These are phyloP conservation scores for Lepidium campestre DNA, from an alignment of 441 rosid species.

Conservation along the genomic window DNA sequence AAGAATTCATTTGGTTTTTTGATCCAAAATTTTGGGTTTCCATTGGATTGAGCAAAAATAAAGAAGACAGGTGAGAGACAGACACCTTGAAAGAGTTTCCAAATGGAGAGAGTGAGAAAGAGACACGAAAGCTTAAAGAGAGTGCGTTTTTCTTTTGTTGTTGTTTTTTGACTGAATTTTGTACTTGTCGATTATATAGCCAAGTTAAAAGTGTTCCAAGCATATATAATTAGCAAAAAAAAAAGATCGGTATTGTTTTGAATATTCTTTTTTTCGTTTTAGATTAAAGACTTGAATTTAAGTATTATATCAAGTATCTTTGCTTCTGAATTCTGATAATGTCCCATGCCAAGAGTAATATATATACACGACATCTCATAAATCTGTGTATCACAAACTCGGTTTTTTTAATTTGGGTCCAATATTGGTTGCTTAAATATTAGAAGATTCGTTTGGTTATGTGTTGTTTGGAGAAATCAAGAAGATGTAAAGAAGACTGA, in stretches of 20 bases:
- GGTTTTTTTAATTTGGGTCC: too few species aligned
- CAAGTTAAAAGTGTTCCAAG: conserved; percentile 11
- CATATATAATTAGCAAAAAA: not conserved
- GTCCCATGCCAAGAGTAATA: not conserved
- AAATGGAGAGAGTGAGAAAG: conserved; percentile 1
- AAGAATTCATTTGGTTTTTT: conserved; percentile 3
- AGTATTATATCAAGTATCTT: too few species aligned
- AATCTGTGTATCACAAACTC: too few species aligned
- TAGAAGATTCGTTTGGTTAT: too few species aligned
- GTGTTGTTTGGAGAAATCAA: not conserved
- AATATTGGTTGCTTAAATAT: too few species aligned
- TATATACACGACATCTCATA: too few species aligned
- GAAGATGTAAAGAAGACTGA: not conserved
- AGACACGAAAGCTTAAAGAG: not conserved
- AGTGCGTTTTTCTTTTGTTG: conserved; percentile 1
- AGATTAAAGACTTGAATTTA: too few species aligned
- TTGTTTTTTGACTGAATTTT: conserved; percentile 1
- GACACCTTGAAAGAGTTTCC: conserved; percentile 8
- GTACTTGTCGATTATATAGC: conserved; percentile 24
- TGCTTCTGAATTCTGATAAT: too few species aligned
- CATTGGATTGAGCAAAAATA: conserved; percentile 11
- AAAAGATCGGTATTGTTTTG: not conserved
- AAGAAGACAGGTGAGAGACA: conserved; percentile 16
- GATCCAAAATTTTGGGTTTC: conserved; percentile 21
- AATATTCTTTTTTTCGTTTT: too few species aligned